phyloP scores from a whole-genome alignment of 257 asterid genomes.

The Datura wrightii region DNA sequence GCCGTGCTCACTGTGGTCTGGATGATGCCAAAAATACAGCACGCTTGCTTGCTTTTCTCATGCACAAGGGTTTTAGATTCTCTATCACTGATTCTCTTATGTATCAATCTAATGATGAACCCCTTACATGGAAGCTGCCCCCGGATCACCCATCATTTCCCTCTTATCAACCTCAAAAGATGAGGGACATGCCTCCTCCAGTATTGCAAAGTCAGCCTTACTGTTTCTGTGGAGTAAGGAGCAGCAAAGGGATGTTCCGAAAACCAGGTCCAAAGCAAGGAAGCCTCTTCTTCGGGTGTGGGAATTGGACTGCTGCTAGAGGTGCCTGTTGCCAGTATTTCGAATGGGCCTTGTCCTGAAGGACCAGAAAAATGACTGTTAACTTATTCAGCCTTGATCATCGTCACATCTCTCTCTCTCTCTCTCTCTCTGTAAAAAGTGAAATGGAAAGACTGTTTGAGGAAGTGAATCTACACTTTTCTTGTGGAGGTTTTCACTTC shows the following conservation, averaged over 20 bases:
- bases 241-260: constrained; percentile 67
- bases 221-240: constrained; percentile 80
- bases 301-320: constrained; percentile 81
- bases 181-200: constrained; percentile 46
- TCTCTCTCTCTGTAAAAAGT: constrained; percentile 29
- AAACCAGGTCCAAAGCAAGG: constrained; percentile 93
- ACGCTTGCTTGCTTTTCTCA: constrained; percentile 63
- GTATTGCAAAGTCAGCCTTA: constrained; percentile 48
- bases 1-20: constrained; percentile 91
- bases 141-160: constrained; percentile 47
- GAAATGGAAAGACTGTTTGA: constrained; percentile 23
- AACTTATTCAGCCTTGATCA: constrained; percentile 15
- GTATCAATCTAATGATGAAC: constrained; percentile 49
- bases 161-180: constrained; percentile 56
- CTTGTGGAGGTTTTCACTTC: constrained; percentile 18
- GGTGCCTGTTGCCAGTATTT: constrained; percentile 89
- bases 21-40: constrained; percentile 97
- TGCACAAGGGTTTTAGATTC: constrained; percentile 73
- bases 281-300: constrained; percentile 77
- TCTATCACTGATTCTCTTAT: constrained; percentile 72
- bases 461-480: constrained; percentile 20
- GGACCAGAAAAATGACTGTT: not conserved
- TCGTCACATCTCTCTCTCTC: not conserved
- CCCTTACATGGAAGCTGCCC: constrained; percentile 55
- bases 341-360: constrained; percentile 67